Conservation (phyloP, 2,329 filamentous ascomycete genomes). For the Nemania sp. region DNA sequence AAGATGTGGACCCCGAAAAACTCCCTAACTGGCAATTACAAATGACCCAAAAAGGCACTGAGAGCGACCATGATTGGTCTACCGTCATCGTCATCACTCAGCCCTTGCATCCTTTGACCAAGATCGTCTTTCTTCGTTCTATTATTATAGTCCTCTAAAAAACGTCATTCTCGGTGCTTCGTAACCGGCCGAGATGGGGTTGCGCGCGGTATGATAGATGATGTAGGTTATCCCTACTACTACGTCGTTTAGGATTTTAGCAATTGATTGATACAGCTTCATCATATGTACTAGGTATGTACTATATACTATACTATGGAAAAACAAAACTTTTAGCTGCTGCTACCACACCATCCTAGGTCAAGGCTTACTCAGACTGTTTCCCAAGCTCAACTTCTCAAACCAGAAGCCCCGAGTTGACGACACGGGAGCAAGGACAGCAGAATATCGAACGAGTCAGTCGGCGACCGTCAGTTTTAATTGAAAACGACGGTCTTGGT, state of each 20-base stretch:
- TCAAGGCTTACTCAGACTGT: background rate
- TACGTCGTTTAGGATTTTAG: background rate
- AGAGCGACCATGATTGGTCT: conserved; percentile 21
- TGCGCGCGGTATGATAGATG: conserved; percentile 3
- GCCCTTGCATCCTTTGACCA: background rate
- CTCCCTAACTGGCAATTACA: background rate
- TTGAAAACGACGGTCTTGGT: conserved; percentile 84
- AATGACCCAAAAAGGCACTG: conserved; percentile 21
- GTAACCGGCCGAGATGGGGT: background rate
- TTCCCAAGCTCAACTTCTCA: background rate
- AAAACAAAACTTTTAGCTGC: background rate
- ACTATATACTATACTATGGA: too few relatives aligned
- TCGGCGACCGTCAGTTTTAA: conserved; percentile 39
- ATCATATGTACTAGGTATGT: background rate
- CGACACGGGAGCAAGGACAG: background rate
- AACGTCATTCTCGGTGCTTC: background rate
- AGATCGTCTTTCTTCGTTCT: background rate
- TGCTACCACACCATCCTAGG: background rate
- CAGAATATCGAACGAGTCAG: background rate
- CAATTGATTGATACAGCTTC: background rate
- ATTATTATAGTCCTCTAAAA: background rate
- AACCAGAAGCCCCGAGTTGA: background rate
- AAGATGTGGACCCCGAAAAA: background rate
- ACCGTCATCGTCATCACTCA: background rate
- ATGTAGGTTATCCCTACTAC: background rate